Evolutionary conservation across 257 asterid species (phyloP), one percentile per base, ranked within the genome.

Genomic region (Solanum chmielewskii): DNA sequence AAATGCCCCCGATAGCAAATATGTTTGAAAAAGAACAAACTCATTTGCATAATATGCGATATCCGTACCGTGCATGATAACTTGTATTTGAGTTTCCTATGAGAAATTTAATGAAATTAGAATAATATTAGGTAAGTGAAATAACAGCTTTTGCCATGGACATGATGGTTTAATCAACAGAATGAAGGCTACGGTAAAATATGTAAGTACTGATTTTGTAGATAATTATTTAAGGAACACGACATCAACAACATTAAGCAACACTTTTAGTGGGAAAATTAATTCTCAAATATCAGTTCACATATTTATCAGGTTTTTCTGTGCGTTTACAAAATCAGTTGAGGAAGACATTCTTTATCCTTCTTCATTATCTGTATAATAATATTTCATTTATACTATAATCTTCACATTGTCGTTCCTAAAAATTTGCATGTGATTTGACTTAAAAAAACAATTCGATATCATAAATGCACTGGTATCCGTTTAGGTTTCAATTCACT

Each of bases 391-490:
- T 49, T 15, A 49, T 20, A 15, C 21, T 49, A 49, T 49, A 8
- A 49, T 49, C 59, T 20, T 49, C 2, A 49, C 20, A 49, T 8
- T 49, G 21, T 49, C 21, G 3, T 49, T 20, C 59, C 21, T 49
- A 20, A 49, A 20, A 14, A 49, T 49, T 15, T 49, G 59, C 59
- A 49, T 49, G 21, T 14, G 59, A 49, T 14, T 15, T 49, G 3
- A 0, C 21, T 49, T 49, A 49, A 91, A 91, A 98, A 92, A 69
- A 98, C 99, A 83, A 88, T 91, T 56, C 94, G 95, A 68, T 97
- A 96, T 91, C 98, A 95, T 59, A 90, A 85, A 49, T 97, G 99
- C 98, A 69, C 96, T 87, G 98, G 98, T 86, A 92, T 97, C 89
- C 86, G 89, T 69, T 93, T 92, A 35, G 95, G 93, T 85, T 86